phyloP scores from a whole-genome alignment of 345 rosid genomes.

The Psidium guajava region DNA sequence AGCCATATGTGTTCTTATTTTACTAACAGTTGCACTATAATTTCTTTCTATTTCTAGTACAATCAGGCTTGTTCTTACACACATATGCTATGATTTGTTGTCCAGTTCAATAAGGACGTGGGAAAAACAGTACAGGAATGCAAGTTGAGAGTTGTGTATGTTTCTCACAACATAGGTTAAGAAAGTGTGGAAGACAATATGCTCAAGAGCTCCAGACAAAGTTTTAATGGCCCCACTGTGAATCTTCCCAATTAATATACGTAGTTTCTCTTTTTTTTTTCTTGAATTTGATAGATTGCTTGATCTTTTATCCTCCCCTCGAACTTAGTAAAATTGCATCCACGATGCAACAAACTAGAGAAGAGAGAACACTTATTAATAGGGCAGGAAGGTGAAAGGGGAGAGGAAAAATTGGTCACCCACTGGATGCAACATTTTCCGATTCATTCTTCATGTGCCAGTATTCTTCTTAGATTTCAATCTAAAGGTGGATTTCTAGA shows the following conservation, averaged over 20 bases:
- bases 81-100: neutral
- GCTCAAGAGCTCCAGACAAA: slow-evolving; percentile 25
- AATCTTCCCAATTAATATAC: slow-evolving; percentile 13
- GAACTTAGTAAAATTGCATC: neutral
- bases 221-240: slow-evolving; percentile 51
- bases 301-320: neutral
- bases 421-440: neutral
- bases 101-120: slow-evolving; percentile 74
- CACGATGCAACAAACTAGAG: neutral
- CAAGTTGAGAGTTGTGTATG: slow-evolving; percentile 78
- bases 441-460: neutral
- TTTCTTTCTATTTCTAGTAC: neutral
- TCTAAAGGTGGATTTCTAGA: neutral
- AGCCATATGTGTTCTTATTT: neutral
- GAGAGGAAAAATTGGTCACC: neutral
- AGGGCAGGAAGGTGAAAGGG: neutral
- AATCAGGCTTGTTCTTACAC: neutral
- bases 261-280: neutral
- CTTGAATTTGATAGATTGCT: neutral
- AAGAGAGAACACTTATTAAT: neutral
- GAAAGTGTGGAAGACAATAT: slow-evolving; percentile 44
- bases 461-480: neutral
- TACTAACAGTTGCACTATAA: neutral
- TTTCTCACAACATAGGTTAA: slow-evolving; percentile 34
- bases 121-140: slow-evolving; percentile 66